Evolutionary conservation across 345 rosid genomes (phyloP).

Genomic region (Mangifera indica): DNA sequence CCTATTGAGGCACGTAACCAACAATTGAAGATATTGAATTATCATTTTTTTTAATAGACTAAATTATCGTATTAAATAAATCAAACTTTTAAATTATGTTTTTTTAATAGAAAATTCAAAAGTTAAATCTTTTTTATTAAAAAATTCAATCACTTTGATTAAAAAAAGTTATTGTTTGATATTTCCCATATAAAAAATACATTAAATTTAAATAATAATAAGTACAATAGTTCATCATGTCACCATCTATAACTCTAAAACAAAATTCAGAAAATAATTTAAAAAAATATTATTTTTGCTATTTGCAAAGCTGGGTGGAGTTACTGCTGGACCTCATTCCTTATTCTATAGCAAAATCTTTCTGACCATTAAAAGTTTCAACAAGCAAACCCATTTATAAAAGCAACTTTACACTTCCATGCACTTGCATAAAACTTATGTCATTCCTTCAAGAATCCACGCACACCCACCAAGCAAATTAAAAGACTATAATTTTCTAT

Average conservation of each 20-base stretch:
- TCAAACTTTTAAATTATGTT: no score
- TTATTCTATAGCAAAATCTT: conserved; percentile 22
- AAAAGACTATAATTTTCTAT: no score
- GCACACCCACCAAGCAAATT: conserved; percentile 18
- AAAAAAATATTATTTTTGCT: conserved; percentile 16
- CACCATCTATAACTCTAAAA: background rate
- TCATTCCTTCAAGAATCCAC: conserved; percentile 19
- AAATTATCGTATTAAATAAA: no score
- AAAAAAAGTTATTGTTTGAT: no score
- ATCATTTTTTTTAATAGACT: no score
- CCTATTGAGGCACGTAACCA: background rate
- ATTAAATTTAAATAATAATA: background rate
- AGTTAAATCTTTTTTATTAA: no score
- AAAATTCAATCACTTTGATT: no score
- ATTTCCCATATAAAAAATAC: no score
- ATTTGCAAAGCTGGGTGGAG: conserved; percentile 29
- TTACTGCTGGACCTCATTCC: conserved; percentile 38
- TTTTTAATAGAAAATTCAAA: no score
- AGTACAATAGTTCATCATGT: background rate
- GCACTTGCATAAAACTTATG: background rate
- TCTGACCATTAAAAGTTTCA: background rate
- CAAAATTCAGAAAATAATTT: background rate
- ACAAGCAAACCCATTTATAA: conserved; percentile 14
- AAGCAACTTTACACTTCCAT: conserved; percentile 14
- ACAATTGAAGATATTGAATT: no score